A percentile compares a stretch with the other conserved stretches of the same genome.
Evolutionary conservation across 495 filamentous ascomycete species (phyloP).

Genomic region (Penicillium subrubescens): DNA sequence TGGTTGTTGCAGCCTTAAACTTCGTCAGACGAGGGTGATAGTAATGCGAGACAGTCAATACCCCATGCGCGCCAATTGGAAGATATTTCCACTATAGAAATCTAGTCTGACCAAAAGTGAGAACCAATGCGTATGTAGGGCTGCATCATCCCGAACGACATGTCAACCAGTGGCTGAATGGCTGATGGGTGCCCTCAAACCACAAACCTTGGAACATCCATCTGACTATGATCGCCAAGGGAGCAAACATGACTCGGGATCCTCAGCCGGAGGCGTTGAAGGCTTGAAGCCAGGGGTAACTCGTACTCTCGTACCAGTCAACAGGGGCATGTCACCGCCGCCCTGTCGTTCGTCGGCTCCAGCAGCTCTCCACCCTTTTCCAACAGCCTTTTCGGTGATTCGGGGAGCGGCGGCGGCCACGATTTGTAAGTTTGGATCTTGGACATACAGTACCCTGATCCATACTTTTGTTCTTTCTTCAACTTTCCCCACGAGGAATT

Average conservation of each 20-base stretch:
- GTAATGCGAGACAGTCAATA: constrained; percentile 4
- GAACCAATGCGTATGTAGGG: constrained; percentile 3
- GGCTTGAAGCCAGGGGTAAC: not conserved
- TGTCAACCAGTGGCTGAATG: constrained; percentile 8
- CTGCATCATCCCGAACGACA: constrained; percentile 8
- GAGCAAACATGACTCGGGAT: constrained; percentile 11
- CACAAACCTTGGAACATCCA: no score
- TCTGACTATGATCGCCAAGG: constrained; percentile 16
- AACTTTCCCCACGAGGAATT: constrained; percentile 8
- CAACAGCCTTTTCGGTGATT: not conserved
- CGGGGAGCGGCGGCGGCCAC: not conserved
- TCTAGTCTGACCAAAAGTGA: not conserved
- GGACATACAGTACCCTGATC: not conserved
- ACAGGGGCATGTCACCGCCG: constrained; percentile 8
- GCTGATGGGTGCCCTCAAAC: not conserved
- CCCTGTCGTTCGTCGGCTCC: constrained; percentile 12
- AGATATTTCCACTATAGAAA: not conserved
- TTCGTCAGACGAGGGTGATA: not conserved
- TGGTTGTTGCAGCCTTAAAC: not conserved
- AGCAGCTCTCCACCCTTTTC: constrained; percentile 7
- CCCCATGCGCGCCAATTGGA: not conserved
- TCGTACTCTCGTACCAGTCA: not conserved
- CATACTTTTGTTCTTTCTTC: not conserved
- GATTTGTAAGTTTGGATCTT: not conserved
- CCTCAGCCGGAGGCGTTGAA: constrained; percentile 2